Evolutionary conservation across 2,329 filamentous ascomycete species (phyloP), one percentile per base, ranked within the genome.

Genomic region (Tolypocladium tundrense): DNA sequence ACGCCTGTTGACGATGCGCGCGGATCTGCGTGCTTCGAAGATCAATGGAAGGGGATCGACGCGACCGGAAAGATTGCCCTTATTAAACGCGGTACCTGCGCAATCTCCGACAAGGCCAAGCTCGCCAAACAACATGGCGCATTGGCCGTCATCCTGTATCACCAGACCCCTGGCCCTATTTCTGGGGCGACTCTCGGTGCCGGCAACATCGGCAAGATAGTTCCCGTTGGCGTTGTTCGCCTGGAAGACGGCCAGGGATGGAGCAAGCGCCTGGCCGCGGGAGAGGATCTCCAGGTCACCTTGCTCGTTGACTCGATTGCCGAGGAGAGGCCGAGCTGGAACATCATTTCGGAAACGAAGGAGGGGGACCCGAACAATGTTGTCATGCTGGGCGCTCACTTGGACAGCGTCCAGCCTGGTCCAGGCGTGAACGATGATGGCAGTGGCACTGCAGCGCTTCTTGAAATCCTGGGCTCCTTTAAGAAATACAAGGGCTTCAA

Each of bases 61-160:
- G 74, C 70, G 11, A 70, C 66, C 1, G 75, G 72, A 51, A 77
- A 75, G 64, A 67, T 78, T 52, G 70, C 71, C 4, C 73, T 79
- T 31, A 63, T 79, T n/a, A 76, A 76, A 70, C 71, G 76, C 16
- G 76, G 76, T 37, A 57, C 54, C 27, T 79, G 77, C 59, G 67
- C 69, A n/a, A 71, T 78, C 42, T 57, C 70, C 4, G 69, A 73
- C 57, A 79, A 77, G 66, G 66, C 75, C 41, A 72, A 70, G 63
- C 69, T 77, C 4, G 76, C 76, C 41, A 72, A 67, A 61, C 67
- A 68, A 2, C 67, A 72, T 37, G 75, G 75, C 42, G 76, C 76
- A 1, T 14, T 73, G 6, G 75, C 69, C 42, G 73, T 79, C 1
- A 71, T 88, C 54, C 74, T 88, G 59, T 87, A 84, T 70, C 83